A percentile compares a stretch with the other conserved stretches of the same genome.
phyloP scores from a whole-genome alignment of 805 yeast genomes.

The Candida ponderosae region DNA sequence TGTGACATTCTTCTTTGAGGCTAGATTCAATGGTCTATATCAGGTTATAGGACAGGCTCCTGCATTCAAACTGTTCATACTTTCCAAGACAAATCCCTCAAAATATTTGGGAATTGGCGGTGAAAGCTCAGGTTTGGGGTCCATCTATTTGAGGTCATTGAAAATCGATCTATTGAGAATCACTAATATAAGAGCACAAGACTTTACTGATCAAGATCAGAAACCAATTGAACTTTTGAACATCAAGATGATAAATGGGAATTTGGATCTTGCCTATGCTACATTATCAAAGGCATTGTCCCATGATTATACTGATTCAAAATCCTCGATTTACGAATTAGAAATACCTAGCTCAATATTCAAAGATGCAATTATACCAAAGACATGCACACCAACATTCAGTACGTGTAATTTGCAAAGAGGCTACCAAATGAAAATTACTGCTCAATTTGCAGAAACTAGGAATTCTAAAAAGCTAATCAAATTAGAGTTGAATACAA shows the following conservation, averaged over 20 bases:
- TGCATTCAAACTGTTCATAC: constrained; percentile 13
- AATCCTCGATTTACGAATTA: constrained; percentile 28
- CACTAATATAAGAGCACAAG: constrained; percentile 14
- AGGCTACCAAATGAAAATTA: constrained; percentile 29
- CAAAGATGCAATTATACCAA: constrained; percentile 36
- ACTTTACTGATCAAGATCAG: constrained; percentile 3
- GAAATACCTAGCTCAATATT: constrained; percentile 16
- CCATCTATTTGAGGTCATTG: constrained; percentile 32
- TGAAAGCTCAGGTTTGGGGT: constrained; percentile 41
- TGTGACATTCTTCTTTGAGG: constrained; percentile 9
- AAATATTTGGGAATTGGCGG: constrained; percentile 26
- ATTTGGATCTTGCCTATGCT: constrained; percentile 5
- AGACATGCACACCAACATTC: constrained; percentile 44
- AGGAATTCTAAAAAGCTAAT: neutral
- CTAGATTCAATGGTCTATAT: constrained; percentile 6
- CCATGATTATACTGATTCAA: constrained; percentile 24
- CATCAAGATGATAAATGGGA: neutral
- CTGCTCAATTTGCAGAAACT: constrained; percentile 19
- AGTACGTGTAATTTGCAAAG: constrained; percentile 47
- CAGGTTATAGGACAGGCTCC: constrained; percentile 10
- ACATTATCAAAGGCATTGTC: constrained; percentile 3
- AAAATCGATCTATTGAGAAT: constrained; percentile 17
- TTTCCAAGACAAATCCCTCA: constrained; percentile 14
- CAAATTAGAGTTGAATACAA: neutral
- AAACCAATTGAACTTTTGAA: neutral